Conservation (phyloP, 169 alveolate species). For the Eimeria sp. region DNA sequence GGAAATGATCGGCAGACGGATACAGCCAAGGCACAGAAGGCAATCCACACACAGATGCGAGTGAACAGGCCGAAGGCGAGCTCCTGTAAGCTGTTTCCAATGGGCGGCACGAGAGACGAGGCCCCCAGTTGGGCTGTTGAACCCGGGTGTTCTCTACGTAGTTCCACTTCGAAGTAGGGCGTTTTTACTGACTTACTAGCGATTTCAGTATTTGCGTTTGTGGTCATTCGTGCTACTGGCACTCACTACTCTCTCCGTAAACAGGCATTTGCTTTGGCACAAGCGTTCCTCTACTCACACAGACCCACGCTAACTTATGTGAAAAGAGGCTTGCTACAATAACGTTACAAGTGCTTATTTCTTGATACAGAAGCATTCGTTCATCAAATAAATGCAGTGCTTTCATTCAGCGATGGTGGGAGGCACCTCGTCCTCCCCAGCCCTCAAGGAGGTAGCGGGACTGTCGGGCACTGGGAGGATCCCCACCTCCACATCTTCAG, state of each 20-base stretch:
- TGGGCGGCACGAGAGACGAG: too few species aligned
- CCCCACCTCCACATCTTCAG: slow-evolving; percentile 20
- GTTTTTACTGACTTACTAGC: background rate
- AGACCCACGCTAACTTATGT: background rate
- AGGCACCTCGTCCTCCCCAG: slow-evolving; percentile 22
- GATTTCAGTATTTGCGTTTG: background rate
- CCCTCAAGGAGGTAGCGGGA: slow-evolving; percentile 4
- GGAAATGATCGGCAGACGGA: too few species aligned
- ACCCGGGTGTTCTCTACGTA: too few species aligned
- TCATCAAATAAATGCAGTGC: background rate
- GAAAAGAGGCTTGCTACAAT: background rate
- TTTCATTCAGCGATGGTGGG: slow-evolving; percentile 18
- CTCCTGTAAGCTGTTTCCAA: too few species aligned
- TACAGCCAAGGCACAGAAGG: too few species aligned
- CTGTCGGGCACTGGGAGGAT: slow-evolving; percentile 11
- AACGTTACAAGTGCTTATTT: background rate
- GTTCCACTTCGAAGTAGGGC: background rate
- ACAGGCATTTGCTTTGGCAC: background rate
- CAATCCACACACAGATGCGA: too few species aligned
- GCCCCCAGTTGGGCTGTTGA: too few species aligned
- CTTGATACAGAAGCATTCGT: background rate
- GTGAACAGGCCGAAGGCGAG: too few species aligned
- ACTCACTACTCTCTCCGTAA: background rate
- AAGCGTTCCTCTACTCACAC: background rate
- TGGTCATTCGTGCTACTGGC: background rate